Evolutionary conservation across 1,284 basidiomycete species (phyloP).

Genomic region (Omphalotus olearius): DNA sequence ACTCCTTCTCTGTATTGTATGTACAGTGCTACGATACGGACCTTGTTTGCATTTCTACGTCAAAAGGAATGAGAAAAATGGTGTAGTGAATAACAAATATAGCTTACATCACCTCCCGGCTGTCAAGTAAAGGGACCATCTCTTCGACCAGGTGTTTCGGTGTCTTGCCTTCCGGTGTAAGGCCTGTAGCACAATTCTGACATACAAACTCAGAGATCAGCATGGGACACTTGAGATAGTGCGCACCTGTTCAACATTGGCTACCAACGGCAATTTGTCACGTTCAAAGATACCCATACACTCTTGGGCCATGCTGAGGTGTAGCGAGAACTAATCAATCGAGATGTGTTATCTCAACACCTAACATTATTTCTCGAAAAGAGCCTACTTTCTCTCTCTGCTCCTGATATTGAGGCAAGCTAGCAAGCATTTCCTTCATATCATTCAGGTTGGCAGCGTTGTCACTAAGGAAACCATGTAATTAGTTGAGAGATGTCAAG

Average conservation of each 20-base stretch:
- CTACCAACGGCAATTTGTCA: slow-evolving; percentile 82
- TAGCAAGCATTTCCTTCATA: slow-evolving; percentile 99
- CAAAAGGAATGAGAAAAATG: slow-evolving; percentile 12
- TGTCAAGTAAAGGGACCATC: slow-evolving; percentile 96
- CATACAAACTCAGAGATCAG: background rate
- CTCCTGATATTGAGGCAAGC: slow-evolving; percentile 91
- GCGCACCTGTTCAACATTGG: slow-evolving; percentile 88
- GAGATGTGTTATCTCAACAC: background rate
- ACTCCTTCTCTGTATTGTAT: slow-evolving; percentile 96
- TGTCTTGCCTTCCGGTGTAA: slow-evolving; percentile 84
- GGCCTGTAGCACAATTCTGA: slow-evolving; percentile 87
- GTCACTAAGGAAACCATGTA: slow-evolving; percentile 37
- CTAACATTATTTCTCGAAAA: background rate
- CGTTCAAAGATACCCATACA: slow-evolving; percentile 94
- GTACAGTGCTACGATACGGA: slow-evolving; percentile 95
- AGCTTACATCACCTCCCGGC: slow-evolving; percentile 74
- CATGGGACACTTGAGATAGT: background rate
- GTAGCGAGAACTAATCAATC: slow-evolving; percentile 78
- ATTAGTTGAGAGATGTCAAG: slow-evolving; percentile 1
- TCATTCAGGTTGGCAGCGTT: slow-evolving; percentile 90
- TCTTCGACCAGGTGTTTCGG: slow-evolving; percentile 95
- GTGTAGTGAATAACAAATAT: slow-evolving; percentile 2
- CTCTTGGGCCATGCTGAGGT: slow-evolving; percentile 96
- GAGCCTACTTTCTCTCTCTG: slow-evolving; percentile 83
- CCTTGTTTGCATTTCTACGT: slow-evolving; percentile 82